A percentile compares a stretch with the other conserved stretches of the same genome.
phyloP scores from a whole-genome alignment of 495 filamentous ascomycete species.

The Daldinia vernicosa region DNA sequence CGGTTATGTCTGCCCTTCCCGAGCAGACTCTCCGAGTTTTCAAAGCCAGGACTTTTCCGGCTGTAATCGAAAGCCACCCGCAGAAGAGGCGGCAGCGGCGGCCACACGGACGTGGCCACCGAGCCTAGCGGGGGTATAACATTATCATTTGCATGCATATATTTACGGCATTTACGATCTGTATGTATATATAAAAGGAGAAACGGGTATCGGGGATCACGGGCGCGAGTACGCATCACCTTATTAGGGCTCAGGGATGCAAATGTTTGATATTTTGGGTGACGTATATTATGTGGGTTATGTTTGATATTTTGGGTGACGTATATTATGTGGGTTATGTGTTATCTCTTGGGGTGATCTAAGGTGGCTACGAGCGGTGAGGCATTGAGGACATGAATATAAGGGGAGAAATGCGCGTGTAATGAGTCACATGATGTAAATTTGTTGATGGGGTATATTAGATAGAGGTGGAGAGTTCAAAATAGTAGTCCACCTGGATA shows the following conservation, averaged over 20 bases:
- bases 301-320: not conserved
- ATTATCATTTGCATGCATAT: conserved; percentile 17
- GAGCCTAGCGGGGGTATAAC: not conserved
- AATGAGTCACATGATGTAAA: conserved; percentile 26
- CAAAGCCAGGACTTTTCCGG: not conserved
- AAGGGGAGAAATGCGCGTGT: conserved; percentile 9
- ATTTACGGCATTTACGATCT: conserved; percentile 27
- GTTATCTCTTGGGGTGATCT: not conserved
- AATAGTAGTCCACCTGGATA: not conserved
- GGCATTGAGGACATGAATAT: not conserved
- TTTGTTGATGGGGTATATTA: conserved; percentile 4
- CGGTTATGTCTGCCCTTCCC: not conserved
- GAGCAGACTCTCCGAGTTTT: not conserved
- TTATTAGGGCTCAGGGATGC: not conserved
- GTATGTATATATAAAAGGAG: conserved; percentile 29
- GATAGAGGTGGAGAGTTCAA: not conserved
- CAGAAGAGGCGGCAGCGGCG: not conserved
- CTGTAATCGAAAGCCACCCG: not conserved
- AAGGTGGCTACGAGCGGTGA: conserved; percentile 9
- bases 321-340: not conserved
- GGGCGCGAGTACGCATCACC: not conserved
- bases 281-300: not conserved
- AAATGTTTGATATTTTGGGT: not conserved
- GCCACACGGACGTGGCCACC: not conserved
- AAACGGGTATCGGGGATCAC: not conserved